phyloP scores from a whole-genome alignment of 352 stramenopile species.

The Pythium monospermum region DNA sequence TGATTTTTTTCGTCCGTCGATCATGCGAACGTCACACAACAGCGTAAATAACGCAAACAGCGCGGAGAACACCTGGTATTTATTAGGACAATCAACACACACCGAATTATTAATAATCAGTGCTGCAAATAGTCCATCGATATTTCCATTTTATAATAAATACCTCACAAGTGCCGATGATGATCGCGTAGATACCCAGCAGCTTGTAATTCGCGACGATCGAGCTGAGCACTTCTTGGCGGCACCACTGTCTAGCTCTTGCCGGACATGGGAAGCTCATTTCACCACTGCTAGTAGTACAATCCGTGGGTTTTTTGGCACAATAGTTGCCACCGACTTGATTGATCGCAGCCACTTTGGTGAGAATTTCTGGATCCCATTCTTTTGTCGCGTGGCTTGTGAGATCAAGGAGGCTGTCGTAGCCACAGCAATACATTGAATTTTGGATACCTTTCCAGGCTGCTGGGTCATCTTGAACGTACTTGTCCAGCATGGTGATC shows the following conservation, averaged over 20 bases:
- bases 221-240: constrained; percentile 33
- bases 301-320: constrained; percentile 22
- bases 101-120: background rate
- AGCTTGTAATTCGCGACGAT: constrained; percentile 45
- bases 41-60: constrained; percentile 51
- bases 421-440: constrained; percentile 52
- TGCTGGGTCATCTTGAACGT: constrained; percentile 20
- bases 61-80: constrained; percentile 34
- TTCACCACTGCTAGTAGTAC: too few species aligned
- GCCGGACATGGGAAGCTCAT: constrained; percentile 31
- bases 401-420: constrained; percentile 25
- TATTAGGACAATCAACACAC: background rate
- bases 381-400: constrained; percentile 10
- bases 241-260: constrained; percentile 38
- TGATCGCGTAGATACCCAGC: constrained; percentile 38
- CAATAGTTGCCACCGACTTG: constrained; percentile 36
- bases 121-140: background rate
- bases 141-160: too few species aligned
- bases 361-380: constrained; percentile 33
- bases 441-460: constrained; percentile 46
- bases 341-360: constrained; percentile 35
- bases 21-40: constrained; percentile 51
- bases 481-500: constrained; percentile 32
- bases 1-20: constrained; percentile 21
- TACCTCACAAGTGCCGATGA: constrained; percentile 31